Base-by-base conservation (phyloP, 495 filamentous ascomycete genomes). In the Talaromyces trachyspermus region DNA sequence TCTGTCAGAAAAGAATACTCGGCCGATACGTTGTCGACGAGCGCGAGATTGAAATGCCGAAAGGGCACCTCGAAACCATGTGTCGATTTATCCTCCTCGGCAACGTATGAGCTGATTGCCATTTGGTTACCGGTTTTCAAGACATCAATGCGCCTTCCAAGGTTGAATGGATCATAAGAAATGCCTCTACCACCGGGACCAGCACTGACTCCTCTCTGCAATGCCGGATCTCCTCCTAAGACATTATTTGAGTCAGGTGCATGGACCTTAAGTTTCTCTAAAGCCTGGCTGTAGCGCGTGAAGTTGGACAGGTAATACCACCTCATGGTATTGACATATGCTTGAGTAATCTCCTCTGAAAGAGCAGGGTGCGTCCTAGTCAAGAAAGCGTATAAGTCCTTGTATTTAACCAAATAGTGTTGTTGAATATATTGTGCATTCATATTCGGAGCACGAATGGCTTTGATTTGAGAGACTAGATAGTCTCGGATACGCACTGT, bases 261-360 rank as follows among this genome's bases (percentile, higher is more conserved):
- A 50, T 95, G 87, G 10, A 95, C 56, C 54, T 86, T 89, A 51
- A 97, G 73, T 58, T 89, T 95, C 47, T 84, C 81, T 0, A 98
- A 77, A 0, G 90, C 78, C 49, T 82, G 79, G 43, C 84, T 77
- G 60, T 97, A 98, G 14, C 91, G 86, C 3, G 80, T 83, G 61
- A 98, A 98, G 62, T 96, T 83, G 49, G 84, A 91, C 30, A 81
- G 68, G 57, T 97, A 97, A 56, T 98, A 98, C 92, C 92, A 98
- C 36, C 89, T 80, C 91, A 98, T 96, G 6, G 92, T 98, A 66
- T 96, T 95, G 64, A 95, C 83, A 54, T 98, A 98, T 5, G 92
- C 92, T 66, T 91, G 87, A 15, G 79, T 80, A 53, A 97, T 95
- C 58, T 96, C 86, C 27, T 87, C 83, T 2, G 87, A 86, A 5